Base-by-base conservation (phyloP, 495 filamentous ascomycete genomes). In the Penicillium riverlandense region DNA sequence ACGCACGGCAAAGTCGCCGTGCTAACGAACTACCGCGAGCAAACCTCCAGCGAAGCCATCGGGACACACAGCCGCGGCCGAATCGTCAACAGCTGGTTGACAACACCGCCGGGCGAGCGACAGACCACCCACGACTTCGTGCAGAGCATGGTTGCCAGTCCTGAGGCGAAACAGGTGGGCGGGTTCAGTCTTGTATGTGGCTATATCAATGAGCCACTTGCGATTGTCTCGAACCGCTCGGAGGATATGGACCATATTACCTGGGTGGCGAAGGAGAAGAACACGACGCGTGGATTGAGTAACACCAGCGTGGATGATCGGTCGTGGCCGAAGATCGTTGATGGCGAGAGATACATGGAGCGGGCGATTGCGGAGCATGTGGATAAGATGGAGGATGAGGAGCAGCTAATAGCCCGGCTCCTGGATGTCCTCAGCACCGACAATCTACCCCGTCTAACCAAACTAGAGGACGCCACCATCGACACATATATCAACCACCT, bases 181-280 rank as follows among this genome's bases (percentile, higher is more conserved):
- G 94, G 92, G 0, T 96, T 97, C 67, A 94, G 83, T 38, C 72
- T 98, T n/a, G 65, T 95, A 11, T 96, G 88, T 62, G 92, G 92
- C 6, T 78, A 82, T 45, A 62, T 95, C 44, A 77, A 82, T 28
- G 78, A 88, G 57, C 83, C 84, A 6, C 59, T 98, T 38, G 88
- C 88, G 13, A 82, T 97, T 47, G 78, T 98, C 35, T 92, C 86
- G 36, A 98, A 98, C 58, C 82, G 92, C n/a, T 83, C 83, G 4
- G 67, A 77, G 40, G 45, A 58, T 29, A 58, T 71, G 51, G 79
- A 82, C 27, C 57, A 66, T 7, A 58, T 70, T 43, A 72, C 79
- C 11, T 88, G 88, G 84, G 79, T 96, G 29, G 80, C 75, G 9
- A 71, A 71, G 3, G 58, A 70, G 12, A 71, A 72, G n/a, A 78